Base-by-base conservation (phyloP, 225 moss, liverwort and hornwort species). In the Thuidium tamariscinum region DNA sequence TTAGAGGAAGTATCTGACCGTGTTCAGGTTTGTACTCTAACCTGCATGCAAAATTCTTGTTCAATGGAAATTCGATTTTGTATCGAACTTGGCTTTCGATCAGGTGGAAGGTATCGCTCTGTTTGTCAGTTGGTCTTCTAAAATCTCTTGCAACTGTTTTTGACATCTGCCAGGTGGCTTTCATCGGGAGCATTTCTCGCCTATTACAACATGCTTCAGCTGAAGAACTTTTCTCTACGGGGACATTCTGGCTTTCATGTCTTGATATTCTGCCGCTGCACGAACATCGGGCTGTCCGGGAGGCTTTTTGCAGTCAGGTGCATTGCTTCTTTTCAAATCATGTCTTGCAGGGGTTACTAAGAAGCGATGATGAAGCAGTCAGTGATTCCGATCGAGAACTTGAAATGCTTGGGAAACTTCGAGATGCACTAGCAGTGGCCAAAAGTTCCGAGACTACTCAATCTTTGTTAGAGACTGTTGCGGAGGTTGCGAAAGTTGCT, bases 391-490 rank as follows among this genome's bases (percentile, higher is more conserved):
- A 90, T 77, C 89, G 87, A 84, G 97, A 95, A 91, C 95, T 99
- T 46, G 95, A 96, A 88, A 92, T 99, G 95, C 94, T 99, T 75
- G 95, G 95, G 37, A 97, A 92, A 86, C 86, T 99, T 77, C 96
- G 96, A 91, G 92, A 95, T 92, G 96, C 96, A 36, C 93, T 97
- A 51, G 85, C 87, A 74, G 70, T 63, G 74, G 68, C 96, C 64
- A 83, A 93, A 78, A 90, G 89, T 77, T 92, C 91, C 60, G 95
- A 95, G 73, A 91, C 89, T 49, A 88, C 85, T 70, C 95, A 94
- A 81, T 96, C 97, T 71, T 90, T 99, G 88, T 83, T 99, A 60
- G 96, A 95, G 90, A 95, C 95, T 61, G 93, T 97, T 89, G 97
- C 99, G 41, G 89, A 95, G 92, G 95, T 99, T 86, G 98, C 97